These are phyloP conservation scores for Catharanthus roseus DNA, from an alignment of 257 asterid genomes.

Conservation along the genomic window DNA sequence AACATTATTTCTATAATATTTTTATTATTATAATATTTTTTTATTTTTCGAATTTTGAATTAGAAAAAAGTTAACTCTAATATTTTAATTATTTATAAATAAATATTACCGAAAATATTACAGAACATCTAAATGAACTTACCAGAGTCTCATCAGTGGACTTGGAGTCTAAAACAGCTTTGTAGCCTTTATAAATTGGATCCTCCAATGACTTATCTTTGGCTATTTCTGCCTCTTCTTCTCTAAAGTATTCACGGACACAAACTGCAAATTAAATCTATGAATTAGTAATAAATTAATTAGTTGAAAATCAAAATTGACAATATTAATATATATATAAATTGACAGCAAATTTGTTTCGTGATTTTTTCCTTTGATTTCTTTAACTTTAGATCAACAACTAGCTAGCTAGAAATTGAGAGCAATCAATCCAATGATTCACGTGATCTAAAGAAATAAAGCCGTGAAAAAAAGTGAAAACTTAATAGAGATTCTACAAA, in stretches of 20 bases:
- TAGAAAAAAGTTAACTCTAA: too few relatives aligned
- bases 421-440: background rate
- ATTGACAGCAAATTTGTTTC: background rate
- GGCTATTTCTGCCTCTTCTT: constrained; percentile 11
- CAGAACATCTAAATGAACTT: too few relatives aligned
- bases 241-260: constrained; percentile 28
- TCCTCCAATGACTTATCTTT: constrained; percentile 25
- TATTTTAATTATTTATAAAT: too few relatives aligned
- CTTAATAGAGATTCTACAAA: background rate
- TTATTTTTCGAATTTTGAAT: too few relatives aligned
- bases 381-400: background rate
- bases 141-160: constrained; percentile 36
- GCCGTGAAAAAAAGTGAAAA: too few relatives aligned
- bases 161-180: constrained; percentile 35
- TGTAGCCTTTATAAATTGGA: constrained; percentile 34
- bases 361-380: background rate
- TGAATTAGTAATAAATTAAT: background rate
- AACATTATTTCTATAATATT: too few relatives aligned
- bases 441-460: constrained; percentile 3
- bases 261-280: constrained; percentile 47
- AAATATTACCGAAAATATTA: too few relatives aligned
- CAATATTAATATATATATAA: too few relatives aligned
- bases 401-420: too few relatives aligned
- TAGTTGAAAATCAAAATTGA: too few relatives aligned
- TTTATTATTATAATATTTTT: too few relatives aligned